Conservation (phyloP, 2,329 filamentous ascomycete genomes). For the Fusarium neocosmosporiellum region DNA sequence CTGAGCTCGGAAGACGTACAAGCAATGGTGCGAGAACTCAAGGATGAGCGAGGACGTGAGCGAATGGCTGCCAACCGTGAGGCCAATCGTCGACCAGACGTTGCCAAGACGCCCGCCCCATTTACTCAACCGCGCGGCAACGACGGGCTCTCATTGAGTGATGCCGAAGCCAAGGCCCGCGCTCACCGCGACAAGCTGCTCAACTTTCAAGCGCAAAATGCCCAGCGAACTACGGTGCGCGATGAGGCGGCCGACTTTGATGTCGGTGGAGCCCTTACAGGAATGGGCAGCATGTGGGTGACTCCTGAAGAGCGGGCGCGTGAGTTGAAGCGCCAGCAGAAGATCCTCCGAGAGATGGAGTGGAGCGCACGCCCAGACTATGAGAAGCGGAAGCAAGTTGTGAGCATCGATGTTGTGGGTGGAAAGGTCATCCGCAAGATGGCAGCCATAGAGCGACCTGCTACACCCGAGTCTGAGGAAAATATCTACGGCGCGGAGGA, state of each 20-base stretch:
- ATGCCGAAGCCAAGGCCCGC: slow-evolving; percentile 75
- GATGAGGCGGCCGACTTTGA: slow-evolving; percentile 82
- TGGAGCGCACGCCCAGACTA: slow-evolving; percentile 88
- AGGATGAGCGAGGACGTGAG: slow-evolving; percentile 87
- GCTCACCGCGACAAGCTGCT: slow-evolving; percentile 85
- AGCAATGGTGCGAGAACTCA: slow-evolving; percentile 84
- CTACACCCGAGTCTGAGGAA: slow-evolving; percentile 61
- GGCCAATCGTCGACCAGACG: slow-evolving; percentile 73
- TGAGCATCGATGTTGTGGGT: slow-evolving; percentile 84
- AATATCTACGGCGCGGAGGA: slow-evolving; percentile 48
- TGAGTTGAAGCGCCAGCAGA: slow-evolving; percentile 88
- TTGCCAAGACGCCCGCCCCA: slow-evolving; percentile 69
- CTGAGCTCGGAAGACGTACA: slow-evolving; percentile 80
- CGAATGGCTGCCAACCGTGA: slow-evolving; percentile 85
- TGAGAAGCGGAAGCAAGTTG: slow-evolving; percentile 86
- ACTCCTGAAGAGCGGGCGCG: slow-evolving; percentile 83
- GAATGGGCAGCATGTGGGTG: slow-evolving; percentile 77
- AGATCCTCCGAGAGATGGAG: slow-evolving; percentile 84
- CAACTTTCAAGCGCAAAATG: slow-evolving; percentile 86
- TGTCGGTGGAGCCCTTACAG: slow-evolving; percentile 57
- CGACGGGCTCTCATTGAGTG: slow-evolving; percentile 54
- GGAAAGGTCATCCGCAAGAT: slow-evolving; percentile 81
- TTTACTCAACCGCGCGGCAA: slow-evolving; percentile 63
- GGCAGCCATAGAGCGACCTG: slow-evolving; percentile 69
- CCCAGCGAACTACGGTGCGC: slow-evolving; percentile 82